Conservation (phyloP, 208 protist species). For the Wallacemonas sp. region DNA sequence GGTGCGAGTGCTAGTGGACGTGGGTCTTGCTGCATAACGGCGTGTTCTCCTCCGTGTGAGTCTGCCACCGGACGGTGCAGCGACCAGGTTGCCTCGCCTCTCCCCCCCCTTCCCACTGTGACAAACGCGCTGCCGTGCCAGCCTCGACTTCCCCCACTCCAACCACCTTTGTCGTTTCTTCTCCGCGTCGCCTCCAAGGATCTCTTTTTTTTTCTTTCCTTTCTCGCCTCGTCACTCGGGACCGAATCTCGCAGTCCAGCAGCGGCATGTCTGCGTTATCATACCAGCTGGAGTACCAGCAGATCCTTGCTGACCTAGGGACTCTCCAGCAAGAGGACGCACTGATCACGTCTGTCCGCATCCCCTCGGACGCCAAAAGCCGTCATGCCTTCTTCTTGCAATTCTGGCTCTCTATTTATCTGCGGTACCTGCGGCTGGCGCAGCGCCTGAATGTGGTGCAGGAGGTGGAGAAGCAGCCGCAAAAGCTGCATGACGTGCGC, state of each 20-base stretch:
- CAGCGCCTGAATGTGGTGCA: conserved; percentile 78
- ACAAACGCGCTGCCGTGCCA: background rate
- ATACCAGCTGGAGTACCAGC: conserved; percentile 75
- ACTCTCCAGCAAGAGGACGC: conserved; percentile 70
- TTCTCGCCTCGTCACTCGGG: background rate
- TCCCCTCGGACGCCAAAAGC: conserved; percentile 35
- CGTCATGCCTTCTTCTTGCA: conserved; percentile 66
- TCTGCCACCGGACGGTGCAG: no score
- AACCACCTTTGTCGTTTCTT: background rate
- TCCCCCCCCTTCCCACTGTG: background rate
- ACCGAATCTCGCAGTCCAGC: no score
- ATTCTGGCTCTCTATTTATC: conserved; percentile 87
- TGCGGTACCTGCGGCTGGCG: conserved; percentile 89
- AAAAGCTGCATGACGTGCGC: conserved; percentile 91
- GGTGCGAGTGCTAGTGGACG: no score
- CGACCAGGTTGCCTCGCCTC: no score
- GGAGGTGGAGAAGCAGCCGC: conserved; percentile 92
- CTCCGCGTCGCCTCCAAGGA: background rate
- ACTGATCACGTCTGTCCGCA: conserved; percentile 30
- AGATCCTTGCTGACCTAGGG: conserved; percentile 66
- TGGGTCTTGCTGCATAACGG: no score
- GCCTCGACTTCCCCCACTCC: background rate
- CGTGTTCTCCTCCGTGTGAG: no score
- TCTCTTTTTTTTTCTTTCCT: background rate
- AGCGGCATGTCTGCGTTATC: conserved; percentile 85